Evolutionary conservation across 768 basidiomycete species (phyloP).

Genomic region (Chalciporus chontae): DNA sequence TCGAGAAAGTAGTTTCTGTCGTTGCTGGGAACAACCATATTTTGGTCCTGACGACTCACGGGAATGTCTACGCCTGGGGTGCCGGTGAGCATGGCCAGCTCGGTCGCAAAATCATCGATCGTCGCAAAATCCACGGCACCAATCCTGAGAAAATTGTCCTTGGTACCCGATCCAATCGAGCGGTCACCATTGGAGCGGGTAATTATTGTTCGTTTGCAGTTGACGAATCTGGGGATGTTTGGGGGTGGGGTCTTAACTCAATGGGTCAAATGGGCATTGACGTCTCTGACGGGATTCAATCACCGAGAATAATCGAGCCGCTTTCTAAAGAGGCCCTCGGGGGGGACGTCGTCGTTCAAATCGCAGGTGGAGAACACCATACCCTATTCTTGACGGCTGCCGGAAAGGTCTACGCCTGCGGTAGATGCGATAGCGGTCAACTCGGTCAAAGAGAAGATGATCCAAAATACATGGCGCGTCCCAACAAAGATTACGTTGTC

Average conservation of each 20-base stretch:
- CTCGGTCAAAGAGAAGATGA: conserved; percentile 74
- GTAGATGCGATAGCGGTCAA: conserved; percentile 80
- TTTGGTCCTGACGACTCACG: conserved; percentile 83
- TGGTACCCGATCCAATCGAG: conserved; percentile 60
- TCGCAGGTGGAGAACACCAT: conserved; percentile 85
- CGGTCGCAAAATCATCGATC: conserved; percentile 84
- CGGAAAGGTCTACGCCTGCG: conserved; percentile 84
- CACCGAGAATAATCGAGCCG: conserved; percentile 60
- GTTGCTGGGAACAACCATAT: conserved; percentile 88
- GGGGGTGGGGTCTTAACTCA: conserved; percentile 95
- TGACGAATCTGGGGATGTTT: conserved; percentile 77
- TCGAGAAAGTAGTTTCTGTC: conserved; percentile 70
- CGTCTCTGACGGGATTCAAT: conserved; percentile 48
- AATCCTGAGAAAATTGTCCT: conserved; percentile 83
- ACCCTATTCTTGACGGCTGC: conserved; percentile 81
- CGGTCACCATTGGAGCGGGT: conserved; percentile 74
- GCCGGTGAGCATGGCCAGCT: conserved; percentile 89
- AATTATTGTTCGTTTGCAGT: conserved; percentile 89
- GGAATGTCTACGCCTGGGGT: conserved; percentile 86
- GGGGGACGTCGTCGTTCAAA: conserved; percentile 64
- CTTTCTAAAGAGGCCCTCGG: conserved; percentile 60
- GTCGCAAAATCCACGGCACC: conserved; percentile 86
- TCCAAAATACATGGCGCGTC: conserved; percentile 53
- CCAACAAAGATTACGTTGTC: conserved; percentile 54
- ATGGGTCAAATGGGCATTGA: conserved; percentile 79